Conservation (phyloP, 768 basidiomycete species). For the Auriscalpium orientale region DNA sequence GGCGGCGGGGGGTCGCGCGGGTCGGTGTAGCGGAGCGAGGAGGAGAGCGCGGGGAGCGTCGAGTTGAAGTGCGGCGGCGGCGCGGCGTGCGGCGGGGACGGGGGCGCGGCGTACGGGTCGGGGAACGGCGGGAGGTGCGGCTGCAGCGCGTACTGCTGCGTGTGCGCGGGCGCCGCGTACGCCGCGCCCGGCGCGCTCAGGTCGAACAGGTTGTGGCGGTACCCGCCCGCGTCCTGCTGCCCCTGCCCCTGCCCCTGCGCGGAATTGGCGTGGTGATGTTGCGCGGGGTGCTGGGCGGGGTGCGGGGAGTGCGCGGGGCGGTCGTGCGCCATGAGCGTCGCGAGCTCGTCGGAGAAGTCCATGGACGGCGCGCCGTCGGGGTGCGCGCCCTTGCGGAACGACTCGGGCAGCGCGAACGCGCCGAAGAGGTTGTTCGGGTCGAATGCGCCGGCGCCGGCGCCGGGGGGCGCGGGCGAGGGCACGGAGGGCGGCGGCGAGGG, state of each 20-base stretch:
- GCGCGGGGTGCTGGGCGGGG: constrained; percentile 14
- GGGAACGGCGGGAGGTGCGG: constrained; percentile 23
- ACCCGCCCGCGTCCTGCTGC: background rate
- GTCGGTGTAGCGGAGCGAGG: constrained; percentile 29
- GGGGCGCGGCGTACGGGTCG: constrained; percentile 20
- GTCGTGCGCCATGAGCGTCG: constrained; percentile 45
- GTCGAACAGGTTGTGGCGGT: constrained; percentile 53
- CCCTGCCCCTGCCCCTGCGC: too few relatives aligned
- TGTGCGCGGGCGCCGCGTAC: constrained; percentile 24
- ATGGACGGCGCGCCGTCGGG: constrained; percentile 17
- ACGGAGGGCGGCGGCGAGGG: constrained; percentile 36
- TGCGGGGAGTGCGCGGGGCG: constrained; percentile 31
- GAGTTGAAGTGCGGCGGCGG: constrained; percentile 25
- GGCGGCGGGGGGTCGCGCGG: constrained; percentile 18
- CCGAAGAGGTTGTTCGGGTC: constrained; percentile 21
- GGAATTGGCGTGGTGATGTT: constrained; percentile 30
- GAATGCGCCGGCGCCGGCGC: constrained; percentile 16
- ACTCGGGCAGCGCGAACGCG: constrained; percentile 39
- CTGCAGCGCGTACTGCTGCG: constrained; percentile 24
- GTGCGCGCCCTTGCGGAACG: constrained; percentile 46
- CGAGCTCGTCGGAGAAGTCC: constrained; percentile 67
- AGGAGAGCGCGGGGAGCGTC: constrained; percentile 27
- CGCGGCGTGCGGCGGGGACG: background rate
- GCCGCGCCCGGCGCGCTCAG: constrained; percentile 41
- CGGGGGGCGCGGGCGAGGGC: constrained; percentile 18